Conservation (phyloP, 2,329 filamentous ascomycete species). For the Rosellinia necatrix region DNA sequence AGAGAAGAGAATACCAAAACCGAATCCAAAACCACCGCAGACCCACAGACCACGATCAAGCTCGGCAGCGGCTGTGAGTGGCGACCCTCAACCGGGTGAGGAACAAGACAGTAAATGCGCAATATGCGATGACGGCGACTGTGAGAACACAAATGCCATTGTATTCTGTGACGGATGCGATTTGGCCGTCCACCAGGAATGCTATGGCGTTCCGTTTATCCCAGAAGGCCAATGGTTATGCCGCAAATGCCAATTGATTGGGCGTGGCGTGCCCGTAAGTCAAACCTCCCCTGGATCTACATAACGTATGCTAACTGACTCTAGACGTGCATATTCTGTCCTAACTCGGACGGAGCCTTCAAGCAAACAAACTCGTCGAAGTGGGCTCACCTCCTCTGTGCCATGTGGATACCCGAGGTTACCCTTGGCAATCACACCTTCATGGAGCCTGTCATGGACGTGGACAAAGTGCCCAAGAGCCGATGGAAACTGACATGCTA, state of each 20-base stretch:
- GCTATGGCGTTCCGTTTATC: slow-evolving; percentile 97
- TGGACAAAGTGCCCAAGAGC: slow-evolving; percentile 94
- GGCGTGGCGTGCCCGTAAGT: slow-evolving; percentile 81
- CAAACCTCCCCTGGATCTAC: slow-evolving; percentile 24
- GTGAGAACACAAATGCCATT: slow-evolving; percentile 98
- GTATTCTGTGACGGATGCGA: slow-evolving; percentile 99
- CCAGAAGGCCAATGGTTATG: slow-evolving; percentile 98
- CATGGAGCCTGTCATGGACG: slow-evolving; percentile 97
- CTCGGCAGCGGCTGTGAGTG: slow-evolving; percentile 93
- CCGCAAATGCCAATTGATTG: slow-evolving; percentile 93
- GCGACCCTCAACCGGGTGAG: slow-evolving; percentile 84
- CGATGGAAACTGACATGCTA: slow-evolving; percentile 95
- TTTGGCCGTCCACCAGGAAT: slow-evolving; percentile 96
- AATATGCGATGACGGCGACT: slow-evolving; percentile 98
- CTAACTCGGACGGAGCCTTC: slow-evolving; percentile 95
- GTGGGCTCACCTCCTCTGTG: slow-evolving; percentile 95
- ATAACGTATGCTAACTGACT: slow-evolving; percentile 20
- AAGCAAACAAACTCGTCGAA: slow-evolving; percentile 96
- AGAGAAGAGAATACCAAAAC: slow-evolving; percentile 95
- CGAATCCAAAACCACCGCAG: slow-evolving; percentile 93
- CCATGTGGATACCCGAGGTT: slow-evolving; percentile 98
- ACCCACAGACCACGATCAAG: slow-evolving; percentile 91
- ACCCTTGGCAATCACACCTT: slow-evolving; percentile 94
- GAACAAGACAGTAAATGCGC: slow-evolving; percentile 97
- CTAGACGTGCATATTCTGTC: slow-evolving; percentile 95